A percentile compares a stretch with the other conserved stretches of the same genome.
phyloP scores from a whole-genome alignment of 2,329 filamentous ascomycete species.

The Calonectria henricotiae region DNA sequence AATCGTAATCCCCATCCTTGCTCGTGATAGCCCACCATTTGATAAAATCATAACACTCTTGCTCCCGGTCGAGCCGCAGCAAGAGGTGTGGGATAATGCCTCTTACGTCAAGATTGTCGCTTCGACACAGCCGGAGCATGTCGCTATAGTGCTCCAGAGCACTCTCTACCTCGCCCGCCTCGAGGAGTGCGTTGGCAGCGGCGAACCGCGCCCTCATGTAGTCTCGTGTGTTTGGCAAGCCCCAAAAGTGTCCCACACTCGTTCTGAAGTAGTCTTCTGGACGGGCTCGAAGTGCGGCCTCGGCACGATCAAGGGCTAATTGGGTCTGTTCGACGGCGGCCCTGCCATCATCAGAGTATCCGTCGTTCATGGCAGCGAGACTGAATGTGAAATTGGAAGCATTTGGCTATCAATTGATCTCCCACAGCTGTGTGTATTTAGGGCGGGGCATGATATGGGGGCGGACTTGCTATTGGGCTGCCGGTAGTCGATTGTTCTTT shows the following conservation, averaged over 20 bases:
- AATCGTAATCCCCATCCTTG: background rate
- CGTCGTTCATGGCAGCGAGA: too few relatives aligned
- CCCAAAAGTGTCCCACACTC: background rate
- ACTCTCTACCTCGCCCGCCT: slow-evolving; percentile 50
- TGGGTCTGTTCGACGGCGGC: background rate
- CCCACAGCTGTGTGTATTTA: too few relatives aligned
- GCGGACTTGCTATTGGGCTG: too few relatives aligned
- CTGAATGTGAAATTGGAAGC: too few relatives aligned
- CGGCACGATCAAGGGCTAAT: background rate
- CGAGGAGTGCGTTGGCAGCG: slow-evolving; percentile 8
- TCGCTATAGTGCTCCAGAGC: slow-evolving; percentile 59
- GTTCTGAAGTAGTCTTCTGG: background rate
- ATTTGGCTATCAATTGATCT: too few relatives aligned
- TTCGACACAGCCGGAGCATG: slow-evolving; percentile 52
- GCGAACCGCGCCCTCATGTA: slow-evolving; percentile 21
- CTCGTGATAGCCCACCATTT: slow-evolving; percentile 15
- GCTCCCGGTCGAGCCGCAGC: slow-evolving; percentile 55
- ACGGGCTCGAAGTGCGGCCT: background rate
- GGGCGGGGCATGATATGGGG: too few relatives aligned
- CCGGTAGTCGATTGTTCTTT: too few relatives aligned
- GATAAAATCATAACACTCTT: slow-evolving; percentile 48
- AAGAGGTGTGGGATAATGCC: slow-evolving; percentile 48
- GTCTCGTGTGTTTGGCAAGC: background rate
- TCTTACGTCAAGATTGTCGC: slow-evolving; percentile 47
- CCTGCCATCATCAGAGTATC: background rate